Conservation (phyloP, 768 basidiomycete genomes). For the Macrolepiota fuliginosa region DNA sequence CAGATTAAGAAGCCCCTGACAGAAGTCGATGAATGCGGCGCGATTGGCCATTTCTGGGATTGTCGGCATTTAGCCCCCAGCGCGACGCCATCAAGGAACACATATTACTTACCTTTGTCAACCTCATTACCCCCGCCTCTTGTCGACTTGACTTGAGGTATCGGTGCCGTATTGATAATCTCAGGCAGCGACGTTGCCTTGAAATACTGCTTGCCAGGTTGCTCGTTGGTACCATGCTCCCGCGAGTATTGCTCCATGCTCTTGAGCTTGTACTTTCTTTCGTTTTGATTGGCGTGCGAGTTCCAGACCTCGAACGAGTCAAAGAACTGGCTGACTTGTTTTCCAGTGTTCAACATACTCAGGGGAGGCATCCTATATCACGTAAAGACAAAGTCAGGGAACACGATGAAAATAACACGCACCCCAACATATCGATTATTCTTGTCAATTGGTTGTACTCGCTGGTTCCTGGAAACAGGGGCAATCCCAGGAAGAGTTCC, state of each 20-base stretch:
- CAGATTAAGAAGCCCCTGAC: conserved; percentile 88
- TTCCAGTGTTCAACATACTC: conserved; percentile 94
- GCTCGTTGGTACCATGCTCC: conserved; percentile 94
- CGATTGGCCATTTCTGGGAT: conserved; percentile 90
- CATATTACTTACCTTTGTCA: conserved; percentile 71
- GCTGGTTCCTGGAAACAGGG: conserved; percentile 97
- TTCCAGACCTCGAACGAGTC: conserved; percentile 65
- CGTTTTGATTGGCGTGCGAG: conserved; percentile 65
- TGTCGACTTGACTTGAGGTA: conserved; percentile 78
- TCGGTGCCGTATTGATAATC: conserved; percentile 94
- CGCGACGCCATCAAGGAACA: conserved; percentile 8
- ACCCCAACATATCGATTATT: conserved; percentile 99
- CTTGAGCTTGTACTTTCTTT: conserved; percentile 87
- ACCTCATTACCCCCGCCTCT: conserved; percentile 71
- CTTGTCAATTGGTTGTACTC: conserved; percentile 98
- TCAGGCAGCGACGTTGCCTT: conserved; percentile 91
- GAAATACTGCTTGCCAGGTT: conserved; percentile 99
- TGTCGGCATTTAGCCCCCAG: conserved; percentile 2
- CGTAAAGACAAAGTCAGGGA: not conserved
- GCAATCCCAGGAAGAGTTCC: conserved; percentile 94
- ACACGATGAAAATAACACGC: conserved; percentile 28
- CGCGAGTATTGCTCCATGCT: conserved; percentile 91
- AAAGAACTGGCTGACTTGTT: conserved; percentile 94
- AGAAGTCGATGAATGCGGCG: conserved; percentile 96
- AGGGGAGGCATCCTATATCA: conserved; percentile 74